These are phyloP conservation scores for Larix kaempferi DNA, from an alignment of 75 land plant species.

Conservation along the genomic window DNA sequence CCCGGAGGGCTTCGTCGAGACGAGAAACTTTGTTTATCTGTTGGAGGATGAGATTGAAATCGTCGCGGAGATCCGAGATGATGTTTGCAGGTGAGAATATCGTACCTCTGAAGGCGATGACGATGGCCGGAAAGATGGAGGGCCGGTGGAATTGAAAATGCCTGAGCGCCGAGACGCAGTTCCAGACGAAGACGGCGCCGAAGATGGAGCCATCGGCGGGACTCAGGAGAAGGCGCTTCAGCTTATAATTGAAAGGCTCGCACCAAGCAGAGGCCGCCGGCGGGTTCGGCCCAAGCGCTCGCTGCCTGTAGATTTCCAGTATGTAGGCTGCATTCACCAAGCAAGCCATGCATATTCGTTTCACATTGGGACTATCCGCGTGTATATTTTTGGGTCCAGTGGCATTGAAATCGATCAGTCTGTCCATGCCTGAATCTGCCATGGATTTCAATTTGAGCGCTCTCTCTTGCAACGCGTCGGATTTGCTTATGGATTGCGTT, in stretches of 20 bases:
- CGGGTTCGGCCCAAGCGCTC: slow-evolving; percentile 25
- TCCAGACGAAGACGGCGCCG: slow-evolving; percentile 67
- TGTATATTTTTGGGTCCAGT: not conserved
- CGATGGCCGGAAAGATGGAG: slow-evolving; percentile 54
- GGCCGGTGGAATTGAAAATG: slow-evolving; percentile 45
- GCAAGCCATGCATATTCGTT: slow-evolving; percentile 59
- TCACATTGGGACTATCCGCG: slow-evolving; percentile 23
- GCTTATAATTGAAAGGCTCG: slow-evolving; percentile 58
- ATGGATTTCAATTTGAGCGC: no score
- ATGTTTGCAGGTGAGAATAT: slow-evolving; percentile 53
- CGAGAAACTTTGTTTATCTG: slow-evolving; percentile 64
- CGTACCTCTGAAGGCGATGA: slow-evolving; percentile 65
- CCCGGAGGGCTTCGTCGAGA: slow-evolving; percentile 40
- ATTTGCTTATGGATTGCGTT: no score
- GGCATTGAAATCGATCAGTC: not conserved
- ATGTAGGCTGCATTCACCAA: slow-evolving; percentile 74
- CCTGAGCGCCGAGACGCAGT: slow-evolving; percentile 19
- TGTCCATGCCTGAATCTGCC: not conserved
- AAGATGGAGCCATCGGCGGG: slow-evolving; percentile 59
- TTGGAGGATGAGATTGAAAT: slow-evolving; percentile 53
- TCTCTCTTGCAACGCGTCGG: no score
- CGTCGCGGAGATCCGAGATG: slow-evolving; percentile 55
- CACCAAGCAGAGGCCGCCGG: slow-evolving; percentile 69
- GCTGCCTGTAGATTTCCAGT: slow-evolving; percentile 65
- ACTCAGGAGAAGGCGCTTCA: slow-evolving; percentile 35